These are phyloP conservation scores for Stachybotrys chartarum DNA, from an alignment of 2,329 filamentous ascomycete species.

Conservation along the genomic window DNA sequence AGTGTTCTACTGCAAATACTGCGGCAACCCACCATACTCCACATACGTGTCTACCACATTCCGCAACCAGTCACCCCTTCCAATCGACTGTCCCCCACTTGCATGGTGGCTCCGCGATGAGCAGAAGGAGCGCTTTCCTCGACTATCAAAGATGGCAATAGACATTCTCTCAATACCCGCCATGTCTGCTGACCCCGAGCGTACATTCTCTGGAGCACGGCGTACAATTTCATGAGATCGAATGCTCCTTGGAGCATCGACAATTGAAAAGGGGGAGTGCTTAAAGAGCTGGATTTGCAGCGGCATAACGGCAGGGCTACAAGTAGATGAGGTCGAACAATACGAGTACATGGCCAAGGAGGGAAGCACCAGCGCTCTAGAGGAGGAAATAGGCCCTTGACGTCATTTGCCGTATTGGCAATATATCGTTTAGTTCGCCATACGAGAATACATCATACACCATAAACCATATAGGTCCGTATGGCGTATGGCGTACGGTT, in stretches of 20 bases:
- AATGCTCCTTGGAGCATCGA: slow-evolving; percentile 4
- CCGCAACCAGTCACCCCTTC: slow-evolving; percentile 1
- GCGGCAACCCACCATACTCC: too few species aligned
- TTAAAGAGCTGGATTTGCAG: slow-evolving; percentile 1
- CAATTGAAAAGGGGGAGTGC: slow-evolving; percentile 4
- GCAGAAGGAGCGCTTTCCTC: slow-evolving; percentile 3
- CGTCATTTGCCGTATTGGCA: background rate
- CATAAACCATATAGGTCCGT: too few species aligned
- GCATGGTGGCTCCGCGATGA: slow-evolving; percentile 5
- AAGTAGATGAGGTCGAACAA: background rate
- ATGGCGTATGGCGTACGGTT: too few species aligned
- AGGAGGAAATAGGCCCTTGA: background rate
- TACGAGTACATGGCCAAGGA: background rate
- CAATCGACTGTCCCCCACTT: slow-evolving; percentile 3
- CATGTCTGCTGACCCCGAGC: slow-evolving; percentile 6
- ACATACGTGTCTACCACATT: too few species aligned
- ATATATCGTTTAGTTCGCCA: background rate
- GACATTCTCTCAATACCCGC: slow-evolving; percentile 6
- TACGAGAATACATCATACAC: too few species aligned
- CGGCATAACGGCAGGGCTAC: background rate
- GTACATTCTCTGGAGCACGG: slow-evolving; percentile 4
- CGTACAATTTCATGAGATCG: slow-evolving; percentile 6
- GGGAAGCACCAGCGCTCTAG: background rate
- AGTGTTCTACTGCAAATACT: too few species aligned
- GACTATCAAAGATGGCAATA: slow-evolving; percentile 5